These are phyloP conservation scores for Theobroma cacao DNA, from an alignment of 345 rosid species.

Conservation along the genomic window DNA sequence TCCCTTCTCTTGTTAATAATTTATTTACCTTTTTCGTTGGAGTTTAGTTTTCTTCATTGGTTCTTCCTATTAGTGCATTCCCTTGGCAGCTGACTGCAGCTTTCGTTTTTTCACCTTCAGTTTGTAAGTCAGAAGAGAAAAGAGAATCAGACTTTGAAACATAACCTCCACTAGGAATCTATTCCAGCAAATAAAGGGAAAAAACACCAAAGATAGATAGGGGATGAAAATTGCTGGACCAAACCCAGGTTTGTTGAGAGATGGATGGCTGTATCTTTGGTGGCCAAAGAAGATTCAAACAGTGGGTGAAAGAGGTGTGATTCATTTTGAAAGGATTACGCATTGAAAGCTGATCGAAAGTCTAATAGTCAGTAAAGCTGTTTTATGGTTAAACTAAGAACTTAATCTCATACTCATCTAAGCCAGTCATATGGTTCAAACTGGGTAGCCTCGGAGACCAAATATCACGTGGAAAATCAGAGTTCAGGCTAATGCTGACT, in stretches of 20 bases:
- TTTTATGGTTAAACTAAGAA: background rate
- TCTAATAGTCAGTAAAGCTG: no score
- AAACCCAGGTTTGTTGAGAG: background rate
- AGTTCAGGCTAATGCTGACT: no score
- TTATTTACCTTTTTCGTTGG: background rate
- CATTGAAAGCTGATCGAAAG: background rate
- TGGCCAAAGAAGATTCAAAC: background rate
- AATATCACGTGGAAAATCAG: no score
- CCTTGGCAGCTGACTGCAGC: background rate
- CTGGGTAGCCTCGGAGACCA: no score
- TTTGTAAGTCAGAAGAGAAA: no score
- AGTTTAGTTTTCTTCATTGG: background rate
- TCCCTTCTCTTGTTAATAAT: background rate
- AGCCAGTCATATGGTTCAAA: no score
- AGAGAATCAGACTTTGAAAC: no score
- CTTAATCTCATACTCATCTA: background rate
- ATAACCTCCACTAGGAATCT: no score
- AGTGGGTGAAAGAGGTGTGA: background rate
- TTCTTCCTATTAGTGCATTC: background rate
- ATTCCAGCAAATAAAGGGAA: no score
- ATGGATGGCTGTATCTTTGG: background rate
- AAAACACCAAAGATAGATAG: background rate
- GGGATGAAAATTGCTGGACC: background rate
- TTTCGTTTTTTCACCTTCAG: background rate
- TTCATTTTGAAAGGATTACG: background rate